Evolutionary conservation across 495 filamentous ascomycete species (phyloP), one percentile per base, ranked within the genome.

Genomic region (Aspergillus homomorphus): DNA sequence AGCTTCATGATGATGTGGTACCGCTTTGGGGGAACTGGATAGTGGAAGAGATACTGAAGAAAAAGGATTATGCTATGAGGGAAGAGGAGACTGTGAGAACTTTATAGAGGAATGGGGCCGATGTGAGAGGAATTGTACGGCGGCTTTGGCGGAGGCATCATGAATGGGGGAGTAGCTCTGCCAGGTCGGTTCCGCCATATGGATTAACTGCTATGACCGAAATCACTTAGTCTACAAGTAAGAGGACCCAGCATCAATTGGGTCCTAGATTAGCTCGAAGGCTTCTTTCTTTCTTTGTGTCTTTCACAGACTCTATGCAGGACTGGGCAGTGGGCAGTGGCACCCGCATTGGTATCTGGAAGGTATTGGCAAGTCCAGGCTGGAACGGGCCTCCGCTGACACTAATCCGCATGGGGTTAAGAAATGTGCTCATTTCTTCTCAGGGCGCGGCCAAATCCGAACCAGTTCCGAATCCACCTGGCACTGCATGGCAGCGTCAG

Each of bases 341-440:
- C 21, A 19, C 45, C 45, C 24, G 45, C 45, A 48, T 5, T 22
- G 45, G 19, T 21, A 19, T 3, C 1, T 20, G n/a, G 43, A 45
- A 8, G 46, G 46, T 1, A 24, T 15, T 50, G 46, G 46, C 46
- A 50, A 20, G 21, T 21, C 45, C 45, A 21, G 21, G 9, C 45
- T 46, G 45, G 21, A 46, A 30, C 21, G 15, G 33, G 41, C 43
- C 51, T 42, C 57, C 50, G 33, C 38, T 1, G 23, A 38, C 3
- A 16, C 65, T 70, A 70, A 52, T 28, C 50, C 62, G 4, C n/a
- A 63, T 26, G 0, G 7, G 57, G 69, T 53, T 63, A 65, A 38
- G 48, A 65, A 72, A 70, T 72, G 45, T 66, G 67, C 69, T 72
- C 68, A 72, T 65, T 60, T 67, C 44, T 60, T 64, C 70, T 64